Base-by-base conservation (phyloP, 1,284 basidiomycete genomes). In the Earliella scabrosa region DNA sequence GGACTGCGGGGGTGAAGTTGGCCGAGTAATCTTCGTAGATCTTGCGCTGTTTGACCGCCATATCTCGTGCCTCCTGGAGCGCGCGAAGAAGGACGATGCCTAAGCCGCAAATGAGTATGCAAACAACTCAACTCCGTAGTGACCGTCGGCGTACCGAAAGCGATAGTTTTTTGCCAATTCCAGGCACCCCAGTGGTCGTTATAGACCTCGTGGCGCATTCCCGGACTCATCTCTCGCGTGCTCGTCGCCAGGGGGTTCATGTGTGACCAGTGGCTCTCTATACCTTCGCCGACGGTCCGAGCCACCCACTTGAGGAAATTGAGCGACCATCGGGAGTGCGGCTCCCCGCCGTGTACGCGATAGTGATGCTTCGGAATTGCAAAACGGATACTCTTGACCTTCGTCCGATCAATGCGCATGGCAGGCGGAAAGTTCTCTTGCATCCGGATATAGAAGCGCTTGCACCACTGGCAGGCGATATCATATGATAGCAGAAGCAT, bases 381-480 rank as follows among this genome's bases (percentile, higher is more conserved):
- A 44, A 23, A 59, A 2, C 50, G 44, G 23, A 58, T 31, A 9
- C 53, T 18, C 61, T 64, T 4, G 1, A 43, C 40, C 23, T 13
- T 26, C 7, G 40, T 13, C 18, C n/a, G 27, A 64, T 63, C 9
- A 54, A 50, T 29, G 35, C 66, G 31, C 16, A 51, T 39, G 5
- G 45, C 16, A 4, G 54, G 32, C 1, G 66, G 52, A 14, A 27
- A 41, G 40, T 38, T 9, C 14, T 31, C 1, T 4, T 13, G 3
- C 64, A 65, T 34, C 51, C 63, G 54, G 6, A 39, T 10, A 29
- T 34, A 54, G 29, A 71, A 56, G n/a, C 67, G 51, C 18, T 60
- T 65, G 23, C 20, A 59, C 65, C 65, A 75, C 49, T 75, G 73
- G 52, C 75, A 77, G 0, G 63, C 71, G 35, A 76, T 71, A 56